Evolutionary conservation across 331 rosid genomes (phyloP), one percentile per base, ranked within the genome.

Genomic region (Stylosanthes scabra): DNA sequence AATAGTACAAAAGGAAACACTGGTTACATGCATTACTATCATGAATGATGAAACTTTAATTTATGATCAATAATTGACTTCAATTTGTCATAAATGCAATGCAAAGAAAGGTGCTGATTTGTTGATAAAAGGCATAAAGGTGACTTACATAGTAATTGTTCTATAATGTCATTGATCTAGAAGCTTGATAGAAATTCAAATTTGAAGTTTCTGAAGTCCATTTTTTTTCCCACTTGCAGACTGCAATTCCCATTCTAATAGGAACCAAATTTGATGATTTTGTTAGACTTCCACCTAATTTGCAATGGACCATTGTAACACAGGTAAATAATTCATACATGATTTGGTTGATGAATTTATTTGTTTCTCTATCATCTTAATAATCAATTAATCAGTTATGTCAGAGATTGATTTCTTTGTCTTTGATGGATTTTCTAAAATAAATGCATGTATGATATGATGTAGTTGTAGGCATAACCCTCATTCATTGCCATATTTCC

Each of bases 211-310:
- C 58, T 70, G 46, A 63, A 1, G 16, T 52, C 9, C 34, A 29
- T 60, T 7, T 1, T 3, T 34, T 37, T 37, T 1, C 58, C 67
- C 45, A 28, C 29, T 72, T 90, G 85, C 79, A 95, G 99, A 88
- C 81, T 55, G 99, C 99, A 54, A 88, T 94, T 70, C 99, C 97
- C 37, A 83, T 95, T 56, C 71, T 94, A 47, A 86, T 95, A 66
- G 99, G 99, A 70, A 95, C 97, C 39, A 95, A 95, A 61, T 95
- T 94, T 71, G 99, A 95, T 63, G 99, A 91, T 63, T 95, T 95
- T 71, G 97, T 87, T 70, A 86, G 78, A 79, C 97, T 95, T 61
- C 97, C 99, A 8, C 97, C 97, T 9, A 95, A 95, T 80, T 72
- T 95, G 70, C 99, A 95, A 59, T 90, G 97, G 97, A 90, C 97